Conservation (phyloP, 1,284 basidiomycete genomes). For the Ganoderma leucocontextum region DNA sequence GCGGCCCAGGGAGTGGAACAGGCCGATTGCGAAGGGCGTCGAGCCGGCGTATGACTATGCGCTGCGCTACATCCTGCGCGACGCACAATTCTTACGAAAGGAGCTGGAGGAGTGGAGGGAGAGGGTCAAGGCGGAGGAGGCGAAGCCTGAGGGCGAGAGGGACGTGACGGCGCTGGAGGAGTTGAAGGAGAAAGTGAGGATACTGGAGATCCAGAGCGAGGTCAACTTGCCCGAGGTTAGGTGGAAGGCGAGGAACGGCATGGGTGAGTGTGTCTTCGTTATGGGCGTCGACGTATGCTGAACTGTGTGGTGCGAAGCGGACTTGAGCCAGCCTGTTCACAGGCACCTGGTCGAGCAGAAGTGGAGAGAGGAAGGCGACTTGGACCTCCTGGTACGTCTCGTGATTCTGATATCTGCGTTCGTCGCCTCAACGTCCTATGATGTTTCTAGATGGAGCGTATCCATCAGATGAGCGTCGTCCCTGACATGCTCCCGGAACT, state of each 20-base stretch:
- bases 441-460: slow-evolving; percentile 81
- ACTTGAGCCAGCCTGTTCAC: slow-evolving; percentile 75
- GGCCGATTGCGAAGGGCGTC: slow-evolving; percentile 71
- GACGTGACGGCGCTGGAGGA: slow-evolving; percentile 50
- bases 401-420: background rate
- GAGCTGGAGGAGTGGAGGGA: slow-evolving; percentile 55
- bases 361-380: slow-evolving; percentile 86
- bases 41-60: slow-evolving; percentile 88
- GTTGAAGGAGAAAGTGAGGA: slow-evolving; percentile 46
- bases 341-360: slow-evolving; percentile 83
- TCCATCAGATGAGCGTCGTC: slow-evolving; percentile 89
- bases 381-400: slow-evolving; percentile 82
- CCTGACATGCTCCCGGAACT: slow-evolving; percentile 86
- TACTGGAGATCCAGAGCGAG: slow-evolving; percentile 59
- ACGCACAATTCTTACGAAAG: slow-evolving; percentile 52
- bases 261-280: slow-evolving; percentile 59
- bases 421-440: background rate
- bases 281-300: background rate
- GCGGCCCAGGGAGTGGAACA: slow-evolving; percentile 67
- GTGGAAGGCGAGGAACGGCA: slow-evolving; percentile 80
- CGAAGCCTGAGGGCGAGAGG: slow-evolving; percentile 33
- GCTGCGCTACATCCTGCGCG: slow-evolving; percentile 66
- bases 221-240: slow-evolving; percentile 82
- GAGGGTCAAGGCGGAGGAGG: slow-evolving; percentile 39
- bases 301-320: slow-evolving; percentile 48